Evolutionary conservation across 495 filamentous ascomycete genomes (phyloP), one percentile per base, ranked within the genome.

Genomic region (Penicillium chermesinum): DNA sequence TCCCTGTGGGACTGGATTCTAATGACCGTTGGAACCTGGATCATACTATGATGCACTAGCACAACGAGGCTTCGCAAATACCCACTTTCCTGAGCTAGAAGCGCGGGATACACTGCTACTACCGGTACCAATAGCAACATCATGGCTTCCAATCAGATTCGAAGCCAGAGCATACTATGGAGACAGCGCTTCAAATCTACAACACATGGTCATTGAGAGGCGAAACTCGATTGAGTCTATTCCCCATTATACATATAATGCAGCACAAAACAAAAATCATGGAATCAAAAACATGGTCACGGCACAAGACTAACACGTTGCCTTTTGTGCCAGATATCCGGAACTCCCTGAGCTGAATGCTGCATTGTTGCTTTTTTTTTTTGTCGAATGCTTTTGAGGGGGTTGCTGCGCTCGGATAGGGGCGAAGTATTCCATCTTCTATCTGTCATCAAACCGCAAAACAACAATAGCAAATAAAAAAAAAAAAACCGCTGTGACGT

Each of bases 301-400:
- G 55, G 61, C 63, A 65, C 59, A 58, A 62, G 70, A 67, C 72
- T 70, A 69, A 52, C 56, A 50, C 60, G 63, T 73, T 77, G 74
- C 62, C 56, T 55, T 57, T 63, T 60, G 55, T 83, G 81, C 80
- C 81, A 86, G 85, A 88, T 89, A 88, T 89, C 87, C 86, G 85
- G 86, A 91, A 77, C 77, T 78, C 82, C 84, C 80, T 79, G 46
- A 55, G 59, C 51, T 47, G 49, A 44, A 63, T 60, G 59, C 57
- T 53, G 44, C 35, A 21, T 44, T n/a, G 41, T 38, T 46, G 41
- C 45, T 42, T 54, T 56, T 55, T 52, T 47, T 45, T 46, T 39
- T 35, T 44, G 44, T 60, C 43, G 44, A 53, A 55, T 55, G 57
- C 56, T 57, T 59, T 61, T 56, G 39, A n/a, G n/a, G 49, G 38